A percentile compares a stretch with the other conserved stretches of the same genome.
Conservation (phyloP, 2,329 filamentous ascomycete genomes). For the Fusarium globosum region DNA sequence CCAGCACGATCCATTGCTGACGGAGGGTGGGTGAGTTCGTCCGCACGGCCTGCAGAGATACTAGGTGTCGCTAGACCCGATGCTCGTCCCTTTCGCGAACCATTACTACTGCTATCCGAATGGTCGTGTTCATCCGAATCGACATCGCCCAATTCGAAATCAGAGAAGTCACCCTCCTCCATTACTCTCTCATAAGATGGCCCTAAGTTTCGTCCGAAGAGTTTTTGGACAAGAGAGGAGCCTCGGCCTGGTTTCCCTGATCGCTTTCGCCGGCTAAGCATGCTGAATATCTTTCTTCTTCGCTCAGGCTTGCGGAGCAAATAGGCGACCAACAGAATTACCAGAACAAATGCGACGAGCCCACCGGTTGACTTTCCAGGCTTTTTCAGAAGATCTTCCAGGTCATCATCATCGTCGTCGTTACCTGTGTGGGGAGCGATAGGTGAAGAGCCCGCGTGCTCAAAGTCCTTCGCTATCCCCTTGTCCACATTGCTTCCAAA, state of each 20-base stretch:
- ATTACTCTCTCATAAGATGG: constrained; percentile 82
- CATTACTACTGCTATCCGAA: constrained; percentile 71
- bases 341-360: constrained; percentile 79
- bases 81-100: constrained; percentile 65
- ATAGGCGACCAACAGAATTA: constrained; percentile 76
- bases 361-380: constrained; percentile 77
- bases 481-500: constrained; percentile 86
- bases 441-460: constrained; percentile 75
- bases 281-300: constrained; percentile 55
- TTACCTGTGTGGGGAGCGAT: constrained; percentile 53
- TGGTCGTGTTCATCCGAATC: constrained; percentile 73
- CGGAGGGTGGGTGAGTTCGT: constrained; percentile 54
- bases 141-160: constrained; percentile 81
- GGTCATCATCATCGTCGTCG: constrained; percentile 63
- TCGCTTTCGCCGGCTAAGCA: constrained; percentile 46
- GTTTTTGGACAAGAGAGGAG: constrained; percentile 67
- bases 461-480: constrained; percentile 79
- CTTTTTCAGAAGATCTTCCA: constrained; percentile 73
- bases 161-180: constrained; percentile 79
- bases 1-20: constrained; percentile 74
- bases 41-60: constrained; percentile 64
- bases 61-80: constrained; percentile 77
- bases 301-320: constrained; percentile 84
- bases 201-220: constrained; percentile 69
- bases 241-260: constrained; percentile 59